Evolutionary conservation across 73 alveolate species (phyloP), one percentile per base, ranked within the genome.

Genomic region (Blepharisma stoltei): DNA sequence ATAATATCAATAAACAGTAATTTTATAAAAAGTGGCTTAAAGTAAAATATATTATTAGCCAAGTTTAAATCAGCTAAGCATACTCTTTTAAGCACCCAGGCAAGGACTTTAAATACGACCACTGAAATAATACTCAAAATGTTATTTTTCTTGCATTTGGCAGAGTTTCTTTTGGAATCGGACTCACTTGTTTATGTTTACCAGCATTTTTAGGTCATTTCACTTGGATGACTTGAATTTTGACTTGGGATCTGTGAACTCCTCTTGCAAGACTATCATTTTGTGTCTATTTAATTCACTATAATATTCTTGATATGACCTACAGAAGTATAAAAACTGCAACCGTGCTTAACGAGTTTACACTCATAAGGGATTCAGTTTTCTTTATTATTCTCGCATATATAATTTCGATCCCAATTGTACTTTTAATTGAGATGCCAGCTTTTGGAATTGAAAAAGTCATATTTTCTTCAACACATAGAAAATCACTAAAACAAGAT

Each of bases 381-480:
- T 18, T 38, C 18, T 14, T 60, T n/a, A 60, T 25, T 8, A 11
- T 60, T 60, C 14, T 60, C 4, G 38, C 18, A 1, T 1, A 60
- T 5, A 14, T 60, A n/a, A 14, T 60, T 60, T 1, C 73, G 14
- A 9, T 60, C 23, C 14, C 23, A 1, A 14, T 60, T 5, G 73
- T 38, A 2, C 49, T 60, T n/a, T 14, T 60, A 8, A 60, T 60
- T 20, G 73, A 60, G 2, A 60, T 60, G 11, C 73, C 73, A 14
- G 73, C 46, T 3, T 52, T 20, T 14, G 23, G 23, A 2, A 11
- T 52, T 14, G 66, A 52, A 52, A 52, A 52, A 52, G 5, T 52
- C 27, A 14, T 52, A 20, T 52, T 52, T 52, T 11, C 66, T 14
- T 20, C 66, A 52, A 3, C 4, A 4, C 0, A 4, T 1, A 52